Conservation (phyloP, 495 filamentous ascomycete genomes). For the Tuber umbilicatum region DNA sequence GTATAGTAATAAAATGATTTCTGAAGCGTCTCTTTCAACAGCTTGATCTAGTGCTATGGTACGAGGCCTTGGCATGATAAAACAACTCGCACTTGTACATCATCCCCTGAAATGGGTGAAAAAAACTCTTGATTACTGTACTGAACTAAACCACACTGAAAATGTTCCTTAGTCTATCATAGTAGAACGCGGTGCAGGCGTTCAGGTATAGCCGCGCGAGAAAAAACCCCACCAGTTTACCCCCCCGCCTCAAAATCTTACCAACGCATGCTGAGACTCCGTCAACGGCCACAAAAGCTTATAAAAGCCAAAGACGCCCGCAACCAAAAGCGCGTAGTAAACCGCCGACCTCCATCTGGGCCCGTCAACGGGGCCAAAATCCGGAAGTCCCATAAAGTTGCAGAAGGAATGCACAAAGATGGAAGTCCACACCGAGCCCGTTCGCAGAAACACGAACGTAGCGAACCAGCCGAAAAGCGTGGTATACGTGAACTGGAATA, state of each 20-base stretch:
- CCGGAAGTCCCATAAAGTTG: slow-evolving; percentile 85
- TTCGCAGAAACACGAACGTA: slow-evolving; percentile 81
- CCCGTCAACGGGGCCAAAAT: slow-evolving; percentile 51
- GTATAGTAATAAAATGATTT: no score
- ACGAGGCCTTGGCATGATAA: background rate
- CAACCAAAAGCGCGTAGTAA: slow-evolving; percentile 70
- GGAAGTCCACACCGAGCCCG: slow-evolving; percentile 66
- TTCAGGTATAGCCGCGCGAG: background rate
- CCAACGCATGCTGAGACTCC: slow-evolving; percentile 51
- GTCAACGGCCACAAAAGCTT: slow-evolving; percentile 66
- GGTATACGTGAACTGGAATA: slow-evolving; percentile 87
- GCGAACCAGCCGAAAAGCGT: slow-evolving; percentile 89
- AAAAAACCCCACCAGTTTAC: background rate
- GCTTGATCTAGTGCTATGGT: no score
- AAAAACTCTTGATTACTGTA: background rate
- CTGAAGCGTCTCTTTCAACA: no score
- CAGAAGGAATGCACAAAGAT: slow-evolving; percentile 80
- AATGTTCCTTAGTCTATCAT: background rate
- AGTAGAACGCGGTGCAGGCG: background rate
- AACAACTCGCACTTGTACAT: background rate
- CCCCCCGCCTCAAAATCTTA: slow-evolving; percentile 20
- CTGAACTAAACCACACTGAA: background rate
- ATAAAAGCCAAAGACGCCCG: slow-evolving; percentile 65
- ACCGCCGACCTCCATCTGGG: slow-evolving; percentile 47
- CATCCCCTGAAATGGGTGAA: background rate